These are phyloP conservation scores for Codiaeum variegatum DNA, from an alignment of 441 rosid genomes.

Conservation along the genomic window DNA sequence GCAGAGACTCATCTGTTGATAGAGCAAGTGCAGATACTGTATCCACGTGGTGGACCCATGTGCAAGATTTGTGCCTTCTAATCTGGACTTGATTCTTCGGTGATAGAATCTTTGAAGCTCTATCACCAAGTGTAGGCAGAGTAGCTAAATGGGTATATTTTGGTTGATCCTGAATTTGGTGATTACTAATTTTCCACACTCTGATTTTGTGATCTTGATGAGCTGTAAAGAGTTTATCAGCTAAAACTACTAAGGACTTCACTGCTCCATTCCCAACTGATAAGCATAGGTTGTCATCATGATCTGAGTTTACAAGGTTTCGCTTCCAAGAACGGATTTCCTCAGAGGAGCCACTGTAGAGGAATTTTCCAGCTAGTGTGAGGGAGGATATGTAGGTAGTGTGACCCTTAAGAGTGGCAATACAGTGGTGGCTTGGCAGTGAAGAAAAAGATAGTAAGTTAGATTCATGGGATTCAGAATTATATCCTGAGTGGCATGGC, in stretches of 20 bases:
- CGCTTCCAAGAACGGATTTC: slow-evolving; percentile 66
- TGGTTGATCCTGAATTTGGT: slow-evolving; percentile 28
- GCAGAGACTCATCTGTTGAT: slow-evolving; percentile 57
- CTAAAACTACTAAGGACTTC: slow-evolving; percentile 59
- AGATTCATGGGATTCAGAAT: slow-evolving; percentile 28
- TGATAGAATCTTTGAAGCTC: slow-evolving; percentile 48
- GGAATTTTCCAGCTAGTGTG: slow-evolving; percentile 54
- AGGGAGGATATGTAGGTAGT: slow-evolving; percentile 62
- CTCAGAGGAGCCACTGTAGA: slow-evolving; percentile 62
- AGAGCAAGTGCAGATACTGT: slow-evolving; percentile 76
- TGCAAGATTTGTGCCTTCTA: slow-evolving; percentile 65
- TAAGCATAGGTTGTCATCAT: slow-evolving; percentile 26
- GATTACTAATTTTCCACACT: slow-evolving; percentile 67
- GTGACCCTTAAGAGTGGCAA: slow-evolving; percentile 61
- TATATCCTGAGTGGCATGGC: slow-evolving; percentile 26
- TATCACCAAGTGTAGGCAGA: slow-evolving; percentile 76
- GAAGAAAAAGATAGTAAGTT: slow-evolving; percentile 25
- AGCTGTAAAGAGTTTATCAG: slow-evolving; percentile 78
- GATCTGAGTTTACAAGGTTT: slow-evolving; percentile 31
- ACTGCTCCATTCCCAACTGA: slow-evolving; percentile 66
- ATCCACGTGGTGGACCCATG: slow-evolving; percentile 86
- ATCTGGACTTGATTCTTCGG: slow-evolving; percentile 68
- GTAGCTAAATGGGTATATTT: slow-evolving; percentile 66
- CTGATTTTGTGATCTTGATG: slow-evolving; percentile 95
- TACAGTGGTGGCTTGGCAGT: slow-evolving; percentile 47